These are phyloP conservation scores for Salix caprea DNA, from an alignment of 345 rosid genomes.

Conservation along the genomic window DNA sequence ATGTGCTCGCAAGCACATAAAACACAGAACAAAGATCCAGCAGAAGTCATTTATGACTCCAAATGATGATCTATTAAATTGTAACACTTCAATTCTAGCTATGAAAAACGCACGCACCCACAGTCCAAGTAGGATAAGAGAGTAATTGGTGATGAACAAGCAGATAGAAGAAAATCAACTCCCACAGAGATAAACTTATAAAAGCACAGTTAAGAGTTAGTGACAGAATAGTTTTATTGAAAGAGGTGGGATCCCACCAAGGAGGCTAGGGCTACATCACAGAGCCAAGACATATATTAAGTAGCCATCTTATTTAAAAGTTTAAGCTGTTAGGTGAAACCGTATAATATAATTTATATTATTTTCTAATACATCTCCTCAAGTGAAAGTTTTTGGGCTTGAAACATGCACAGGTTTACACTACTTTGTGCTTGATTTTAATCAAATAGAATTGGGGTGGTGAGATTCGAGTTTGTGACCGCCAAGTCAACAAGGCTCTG, in stretches of 20 bases:
- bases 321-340: too few species aligned
- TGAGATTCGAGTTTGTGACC: too few species aligned
- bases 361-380: too few species aligned
- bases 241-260: slow-evolving; percentile 44
- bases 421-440: too few species aligned
- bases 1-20: neutral
- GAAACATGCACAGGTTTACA: too few species aligned
- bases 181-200: slow-evolving; percentile 15
- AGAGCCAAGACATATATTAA: slow-evolving; percentile 8
- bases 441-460: too few species aligned
- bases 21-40: neutral
- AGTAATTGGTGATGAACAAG: slow-evolving; percentile 1
- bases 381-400: too few species aligned
- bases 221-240: slow-evolving; percentile 30
- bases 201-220: slow-evolving; percentile 19
- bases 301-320: too few species aligned
- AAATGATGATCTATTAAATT: neutral
- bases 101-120: slow-evolving; percentile 5
- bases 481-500: too few species aligned
- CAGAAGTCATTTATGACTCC: neutral
- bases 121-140: neutral
- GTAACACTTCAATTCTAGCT: slow-evolving; percentile 16
- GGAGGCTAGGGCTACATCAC: slow-evolving; percentile 13
- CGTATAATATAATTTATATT: too few species aligned
- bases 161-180: slow-evolving; percentile 4